phyloP scores from a whole-genome alignment of 2,329 filamentous ascomycete species.

The Aspergillus tanneri region DNA sequence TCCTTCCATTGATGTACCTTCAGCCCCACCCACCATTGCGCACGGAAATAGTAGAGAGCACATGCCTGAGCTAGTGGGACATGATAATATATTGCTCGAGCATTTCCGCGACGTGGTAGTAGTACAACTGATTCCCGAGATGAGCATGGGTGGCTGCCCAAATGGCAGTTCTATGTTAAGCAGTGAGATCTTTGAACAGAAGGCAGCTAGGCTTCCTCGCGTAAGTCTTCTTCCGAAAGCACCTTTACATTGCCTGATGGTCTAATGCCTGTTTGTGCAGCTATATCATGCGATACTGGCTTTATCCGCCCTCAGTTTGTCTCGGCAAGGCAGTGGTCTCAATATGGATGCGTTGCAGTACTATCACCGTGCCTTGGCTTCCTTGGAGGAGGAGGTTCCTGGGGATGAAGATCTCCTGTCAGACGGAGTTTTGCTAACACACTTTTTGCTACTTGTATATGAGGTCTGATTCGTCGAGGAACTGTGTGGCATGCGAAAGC shows the following conservation, averaged over 20 bases:
- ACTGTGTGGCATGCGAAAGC: neutral
- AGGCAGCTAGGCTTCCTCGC: conserved; percentile 52
- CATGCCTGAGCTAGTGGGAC: conserved; percentile 21
- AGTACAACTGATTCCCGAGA: conserved; percentile 39
- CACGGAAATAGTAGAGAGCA: conserved; percentile 18
- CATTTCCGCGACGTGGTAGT: conserved; percentile 45
- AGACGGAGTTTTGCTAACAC: conserved; percentile 57
- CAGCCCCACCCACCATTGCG: conserved; percentile 23
- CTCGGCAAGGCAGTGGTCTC: conserved; percentile 46
- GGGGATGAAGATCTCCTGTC: conserved; percentile 54
- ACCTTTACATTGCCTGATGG: conserved; percentile 8
- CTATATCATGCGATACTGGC: conserved; percentile 60
- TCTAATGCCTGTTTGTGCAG: conserved; percentile 31
- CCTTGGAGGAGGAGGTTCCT: conserved; percentile 46
- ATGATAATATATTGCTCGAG: conserved; percentile 36
- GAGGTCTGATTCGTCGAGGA: conserved; percentile 45
- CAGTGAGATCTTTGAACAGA: conserved; percentile 46
- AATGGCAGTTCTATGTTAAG: conserved; percentile 29
- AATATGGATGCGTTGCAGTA: conserved; percentile 54
- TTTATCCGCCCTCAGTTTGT: conserved; percentile 55
- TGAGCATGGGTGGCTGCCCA: conserved; percentile 18
- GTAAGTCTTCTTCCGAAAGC: conserved; percentile 38
- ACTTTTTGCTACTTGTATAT: conserved; percentile 58
- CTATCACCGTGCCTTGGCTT: conserved; percentile 54
- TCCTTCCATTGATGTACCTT: conserved; percentile 27